A percentile compares a stretch with the other conserved stretches of the same genome.
These are phyloP conservation scores for Penstemon barbatus DNA, from an alignment of 257 asterid genomes.

Conservation along the genomic window DNA sequence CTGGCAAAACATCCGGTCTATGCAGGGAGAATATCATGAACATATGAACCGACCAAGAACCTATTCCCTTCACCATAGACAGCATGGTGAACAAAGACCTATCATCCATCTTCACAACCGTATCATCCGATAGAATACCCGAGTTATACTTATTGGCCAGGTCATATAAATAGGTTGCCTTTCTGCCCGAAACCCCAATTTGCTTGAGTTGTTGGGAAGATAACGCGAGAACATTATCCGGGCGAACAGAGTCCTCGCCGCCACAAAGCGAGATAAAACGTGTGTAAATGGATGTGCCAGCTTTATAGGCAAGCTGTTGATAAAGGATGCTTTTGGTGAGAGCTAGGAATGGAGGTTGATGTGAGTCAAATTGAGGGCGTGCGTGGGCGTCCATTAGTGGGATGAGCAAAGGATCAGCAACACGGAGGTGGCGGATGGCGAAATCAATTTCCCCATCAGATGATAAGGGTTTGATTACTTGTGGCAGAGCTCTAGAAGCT, in stretches of 20 bases:
- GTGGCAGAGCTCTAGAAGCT: conserved; percentile 49
- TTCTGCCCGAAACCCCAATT: conserved; percentile 87
- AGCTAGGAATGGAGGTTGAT: conserved; percentile 68
- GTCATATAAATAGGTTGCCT: conserved; percentile 83
- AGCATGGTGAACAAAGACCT: conserved; percentile 86
- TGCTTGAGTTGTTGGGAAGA: conserved; percentile 82
- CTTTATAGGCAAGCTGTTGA: conserved; percentile 88
- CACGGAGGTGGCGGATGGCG: conserved; percentile 65
- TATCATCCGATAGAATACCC: conserved; percentile 80
- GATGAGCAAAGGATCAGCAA: conserved; percentile 60
- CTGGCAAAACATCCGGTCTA: conserved; percentile 93
- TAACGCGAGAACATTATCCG: conserved; percentile 69
- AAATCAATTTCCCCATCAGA: conserved; percentile 64
- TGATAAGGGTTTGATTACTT: conserved; percentile 64
- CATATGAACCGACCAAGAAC: conserved; percentile 98
- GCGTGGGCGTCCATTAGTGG: conserved; percentile 58
- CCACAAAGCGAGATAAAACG: conserved; percentile 85
- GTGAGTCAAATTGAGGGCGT: conserved; percentile 63
- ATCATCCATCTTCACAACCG: conserved; percentile 88
- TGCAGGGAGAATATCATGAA: conserved; percentile 91
- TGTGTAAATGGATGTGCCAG: conserved; percentile 75
- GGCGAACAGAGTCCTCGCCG: conserved; percentile 60
- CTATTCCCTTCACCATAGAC: conserved; percentile 96
- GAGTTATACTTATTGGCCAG: conserved; percentile 72
- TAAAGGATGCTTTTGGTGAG: conserved; percentile 77